Conservation (phyloP, 768 basidiomycete genomes). For the Leccinum barrowsii region DNA sequence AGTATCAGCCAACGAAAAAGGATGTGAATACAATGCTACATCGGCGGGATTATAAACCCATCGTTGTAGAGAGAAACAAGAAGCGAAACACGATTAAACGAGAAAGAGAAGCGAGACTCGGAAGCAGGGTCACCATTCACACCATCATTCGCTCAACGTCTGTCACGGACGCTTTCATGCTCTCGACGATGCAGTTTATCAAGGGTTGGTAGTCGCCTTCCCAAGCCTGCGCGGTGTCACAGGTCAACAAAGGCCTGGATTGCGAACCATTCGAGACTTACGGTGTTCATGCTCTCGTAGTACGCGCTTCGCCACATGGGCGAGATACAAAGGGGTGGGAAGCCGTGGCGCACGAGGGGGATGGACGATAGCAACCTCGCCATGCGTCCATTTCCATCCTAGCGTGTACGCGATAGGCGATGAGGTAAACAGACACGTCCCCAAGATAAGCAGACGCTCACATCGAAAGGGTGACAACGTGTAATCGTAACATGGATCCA, state of each 20-base stretch:
- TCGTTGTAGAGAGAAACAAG: not conserved
- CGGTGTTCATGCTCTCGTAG: constrained; percentile 33
- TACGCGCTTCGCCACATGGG: constrained; percentile 23
- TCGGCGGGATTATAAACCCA: not conserved
- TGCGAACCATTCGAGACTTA: constrained; percentile 7
- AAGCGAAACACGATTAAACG: not conserved
- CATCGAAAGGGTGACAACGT: constrained; percentile 35
- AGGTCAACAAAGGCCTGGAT: not conserved
- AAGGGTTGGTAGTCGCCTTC: constrained; percentile 33
- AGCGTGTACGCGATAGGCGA: not conserved
- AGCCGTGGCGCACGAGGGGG: constrained; percentile 32
- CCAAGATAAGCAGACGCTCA: constrained; percentile 7
- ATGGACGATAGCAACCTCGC: constrained; percentile 34
- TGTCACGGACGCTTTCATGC: constrained; percentile 20
- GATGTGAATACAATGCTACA: not conserved
- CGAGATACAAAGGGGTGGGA: constrained; percentile 29
- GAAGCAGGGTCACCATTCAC: constrained; percentile 4
- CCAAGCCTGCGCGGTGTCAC: constrained; percentile 23
- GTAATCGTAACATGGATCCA: constrained; percentile 35
- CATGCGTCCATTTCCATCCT: constrained; percentile 37
- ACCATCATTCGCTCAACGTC: constrained; percentile 32
- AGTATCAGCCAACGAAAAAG: not conserved
- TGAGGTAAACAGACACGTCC: not conserved
- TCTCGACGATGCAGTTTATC: constrained; percentile 31
- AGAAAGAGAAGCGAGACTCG: not conserved